Conservation (phyloP, 179 eudicot species). For the Camellia oleifera region DNA sequence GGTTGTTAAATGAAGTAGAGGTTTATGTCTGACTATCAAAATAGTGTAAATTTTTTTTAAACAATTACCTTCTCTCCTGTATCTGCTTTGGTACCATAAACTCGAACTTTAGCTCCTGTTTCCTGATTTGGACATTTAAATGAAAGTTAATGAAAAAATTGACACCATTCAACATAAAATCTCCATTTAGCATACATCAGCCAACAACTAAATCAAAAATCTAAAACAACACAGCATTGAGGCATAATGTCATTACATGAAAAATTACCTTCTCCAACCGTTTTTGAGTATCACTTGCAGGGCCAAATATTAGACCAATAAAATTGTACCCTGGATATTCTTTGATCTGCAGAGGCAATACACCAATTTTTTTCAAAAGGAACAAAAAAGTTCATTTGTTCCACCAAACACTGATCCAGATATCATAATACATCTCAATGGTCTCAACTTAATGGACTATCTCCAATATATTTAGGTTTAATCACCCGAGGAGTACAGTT, state of each 20-base stretch:
- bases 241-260: neutral
- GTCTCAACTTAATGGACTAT: neutral
- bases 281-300: conserved; percentile 71
- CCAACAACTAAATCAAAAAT: neutral
- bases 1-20: neutral
- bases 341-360: conserved; percentile 49
- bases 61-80: conserved; percentile 51
- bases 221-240: conserved; percentile 3
- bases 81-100: conserved; percentile 60
- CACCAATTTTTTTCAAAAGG: conserved; percentile 6
- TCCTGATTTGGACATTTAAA: conserved; percentile 48
- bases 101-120: conserved; percentile 80
- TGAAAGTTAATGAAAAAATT: neutral
- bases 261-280: conserved; percentile 79
- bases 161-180: neutral
- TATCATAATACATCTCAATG: neutral
- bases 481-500: neutral
- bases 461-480: neutral
- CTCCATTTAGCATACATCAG: neutral
- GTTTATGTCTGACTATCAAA: neutral
- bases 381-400: conserved; percentile 8
- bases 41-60: neutral
- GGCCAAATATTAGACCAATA: conserved; percentile 68
- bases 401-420: neutral
- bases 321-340: conserved; percentile 76